These are phyloP conservation scores for Pythium dissotocum DNA, from an alignment of 352 stramenopile species.

Conservation along the genomic window DNA sequence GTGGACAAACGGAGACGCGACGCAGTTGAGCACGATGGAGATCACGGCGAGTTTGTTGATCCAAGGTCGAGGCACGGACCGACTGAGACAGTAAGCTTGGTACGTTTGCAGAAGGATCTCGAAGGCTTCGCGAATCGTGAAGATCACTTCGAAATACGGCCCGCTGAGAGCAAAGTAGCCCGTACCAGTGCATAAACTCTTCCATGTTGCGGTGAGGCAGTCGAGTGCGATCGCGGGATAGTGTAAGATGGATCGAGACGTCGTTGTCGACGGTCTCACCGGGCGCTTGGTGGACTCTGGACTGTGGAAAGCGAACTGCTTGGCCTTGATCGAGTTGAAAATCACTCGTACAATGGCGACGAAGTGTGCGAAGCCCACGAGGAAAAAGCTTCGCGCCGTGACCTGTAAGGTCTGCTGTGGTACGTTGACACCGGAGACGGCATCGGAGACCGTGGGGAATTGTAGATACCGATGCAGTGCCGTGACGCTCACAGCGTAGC, in stretches of 20 bases:
- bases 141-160: slow-evolving; percentile 16
- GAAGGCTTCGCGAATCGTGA: neutral
- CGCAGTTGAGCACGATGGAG: slow-evolving; percentile 7
- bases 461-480: slow-evolving; percentile 17
- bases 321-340: neutral
- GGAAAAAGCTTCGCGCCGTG: slow-evolving; percentile 10
- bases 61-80: neutral
- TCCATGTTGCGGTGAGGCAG: neutral
- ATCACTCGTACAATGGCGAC: slow-evolving; percentile 6
- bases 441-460: neutral
- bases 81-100: neutral
- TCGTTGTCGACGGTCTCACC: neutral
- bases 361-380: slow-evolving; percentile 12
- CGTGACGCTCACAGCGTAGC: slow-evolving; percentile 2
- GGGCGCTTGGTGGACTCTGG: neutral
- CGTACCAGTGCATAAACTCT: neutral
- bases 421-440: neutral
- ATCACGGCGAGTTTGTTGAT: slow-evolving; percentile 10
- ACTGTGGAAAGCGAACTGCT: neutral
- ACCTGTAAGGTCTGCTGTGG: neutral
- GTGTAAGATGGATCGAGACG: neutral
- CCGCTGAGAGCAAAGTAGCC: slow-evolving; percentile 21
- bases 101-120: slow-evolving; percentile 8
- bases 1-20: slow-evolving; percentile 15
- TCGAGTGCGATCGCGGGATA: neutral